Percentiles rank a stretch among this genome's conserved stretches.
phyloP scores from a whole-genome alignment of 306 rosid genomes.

The Benincasa hispida region DNA sequence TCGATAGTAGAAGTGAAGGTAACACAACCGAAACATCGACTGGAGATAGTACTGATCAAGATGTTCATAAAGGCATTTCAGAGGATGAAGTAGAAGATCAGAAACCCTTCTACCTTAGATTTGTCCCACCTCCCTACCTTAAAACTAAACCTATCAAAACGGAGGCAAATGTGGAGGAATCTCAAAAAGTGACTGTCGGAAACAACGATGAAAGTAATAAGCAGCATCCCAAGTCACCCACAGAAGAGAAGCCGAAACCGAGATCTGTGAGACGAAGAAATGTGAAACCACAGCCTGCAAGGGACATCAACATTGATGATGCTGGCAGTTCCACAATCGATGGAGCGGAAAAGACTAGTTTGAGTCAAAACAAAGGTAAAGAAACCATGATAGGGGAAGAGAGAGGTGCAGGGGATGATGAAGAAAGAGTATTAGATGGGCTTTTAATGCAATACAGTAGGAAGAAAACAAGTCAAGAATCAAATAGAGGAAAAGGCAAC shows the following conservation, averaged over 20 bases:
- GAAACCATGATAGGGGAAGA: not conserved
- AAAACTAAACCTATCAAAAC: conserved; percentile 23
- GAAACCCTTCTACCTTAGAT: conserved; percentile 24
- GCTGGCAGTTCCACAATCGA: not conserved
- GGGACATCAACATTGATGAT: not conserved
- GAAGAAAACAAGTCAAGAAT: conserved; percentile 18
- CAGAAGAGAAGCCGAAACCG: conserved; percentile 31
- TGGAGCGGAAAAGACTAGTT: not conserved
- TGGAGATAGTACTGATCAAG: conserved; percentile 7
- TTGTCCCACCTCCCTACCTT: conserved; percentile 56
- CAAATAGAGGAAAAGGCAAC: conserved; percentile 3
- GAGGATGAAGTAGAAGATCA: conserved; percentile 39
- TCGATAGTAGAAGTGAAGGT: conserved; percentile 39
- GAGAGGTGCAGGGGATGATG: not conserved
- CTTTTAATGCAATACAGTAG: conserved; percentile 23
- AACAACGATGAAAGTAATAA: conserved; percentile 18
- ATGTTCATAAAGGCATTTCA: conserved; percentile 26
- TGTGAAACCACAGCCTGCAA: conserved; percentile 20
- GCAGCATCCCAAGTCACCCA: conserved; percentile 1
- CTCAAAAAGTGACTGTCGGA: conserved; percentile 5
- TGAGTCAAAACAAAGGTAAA: not conserved
- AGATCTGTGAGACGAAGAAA: conserved; percentile 50
- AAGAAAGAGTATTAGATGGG: conserved; percentile 22
- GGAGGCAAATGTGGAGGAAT: conserved; percentile 16
- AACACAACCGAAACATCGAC: conserved; percentile 41